Evolutionary conservation across 2,329 filamentous ascomycete species (phyloP), one percentile per base, ranked within the genome.

Genomic region (Chaetothyriales sp.): DNA sequence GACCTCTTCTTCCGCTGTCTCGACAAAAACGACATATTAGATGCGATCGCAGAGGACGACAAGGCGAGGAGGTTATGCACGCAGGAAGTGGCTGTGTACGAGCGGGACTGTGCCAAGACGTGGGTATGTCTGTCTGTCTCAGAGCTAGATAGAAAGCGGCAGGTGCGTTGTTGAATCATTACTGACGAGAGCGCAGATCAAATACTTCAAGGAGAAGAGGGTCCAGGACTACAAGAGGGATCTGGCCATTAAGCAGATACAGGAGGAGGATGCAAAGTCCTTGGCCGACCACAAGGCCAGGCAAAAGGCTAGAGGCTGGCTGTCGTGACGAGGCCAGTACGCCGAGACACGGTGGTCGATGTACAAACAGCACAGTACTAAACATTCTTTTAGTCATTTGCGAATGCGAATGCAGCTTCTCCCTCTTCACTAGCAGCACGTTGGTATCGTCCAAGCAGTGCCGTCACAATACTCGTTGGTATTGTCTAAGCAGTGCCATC

Each of bases 141-240:
- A 25, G 6, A 25, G 22, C 22, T 25, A 33, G 33, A 15, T 4
- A 22, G 13, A 19, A 18, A 51, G 48, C 52, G 48, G 44, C 18
- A 50, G 44, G 20, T 4, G 43, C 44, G 45, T 18, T 20, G 18
- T 46, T 46, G 22, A 51, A 18, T 46, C 20, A 45, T n/a, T 60
- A 13, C 29, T 33, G 29, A 33, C 33, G 4, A 40, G 33, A 15
- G 10, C 33, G 50, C 61, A 92, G 87, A 86, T 95, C 55, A 88
- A 89, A 70, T 97, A 98, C 70, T 98, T 98, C 72, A 95, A 97
- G 75, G 89, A 95, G 70, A 85, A 89, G 71, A 78, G 92, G 63
- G 87, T 97, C 37, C 90, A 94, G 70, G 92, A 98, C 61, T 78
- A 86, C 64, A 86, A 94, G 62, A 88, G 90, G 69, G 83, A 86